Evolutionary conservation across 1,284 basidiomycete genomes (phyloP).

Genomic region (Microbotryum violaceum): DNA sequence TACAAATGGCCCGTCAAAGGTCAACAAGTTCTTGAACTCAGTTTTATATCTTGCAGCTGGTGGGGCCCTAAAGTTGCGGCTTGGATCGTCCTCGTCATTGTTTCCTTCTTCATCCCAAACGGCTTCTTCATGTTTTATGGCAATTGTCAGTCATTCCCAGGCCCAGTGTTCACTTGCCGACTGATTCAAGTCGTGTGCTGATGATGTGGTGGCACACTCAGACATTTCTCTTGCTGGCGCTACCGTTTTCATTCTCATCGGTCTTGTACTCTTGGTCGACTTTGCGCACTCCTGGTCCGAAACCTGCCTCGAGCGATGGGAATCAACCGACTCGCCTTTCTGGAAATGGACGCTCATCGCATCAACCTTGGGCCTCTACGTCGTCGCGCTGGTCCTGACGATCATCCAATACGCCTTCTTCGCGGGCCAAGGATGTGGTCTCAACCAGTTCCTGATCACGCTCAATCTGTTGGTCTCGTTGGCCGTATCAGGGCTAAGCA

Average conservation of each 20-base stretch:
- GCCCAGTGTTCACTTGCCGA: background rate
- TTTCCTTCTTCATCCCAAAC: conserved; percentile 89
- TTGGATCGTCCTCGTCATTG: conserved; percentile 66
- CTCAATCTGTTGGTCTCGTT: conserved; percentile 79
- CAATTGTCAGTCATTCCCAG: conserved; percentile 59
- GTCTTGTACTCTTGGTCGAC: conserved; percentile 93
- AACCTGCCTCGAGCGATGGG: conserved; percentile 89
- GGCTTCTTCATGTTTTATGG: conserved; percentile 95
- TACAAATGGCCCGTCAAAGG: conserved; percentile 7
- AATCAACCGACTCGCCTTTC: conserved; percentile 60
- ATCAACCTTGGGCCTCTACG: conserved; percentile 84
- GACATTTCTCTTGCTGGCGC: conserved; percentile 68
- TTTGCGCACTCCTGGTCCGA: conserved; percentile 99
- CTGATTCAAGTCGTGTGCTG: background rate
- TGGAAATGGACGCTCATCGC: conserved; percentile 97
- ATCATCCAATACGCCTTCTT: conserved; percentile 88
- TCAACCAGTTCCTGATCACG: conserved; percentile 93
- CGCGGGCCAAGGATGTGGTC: conserved; percentile 71
- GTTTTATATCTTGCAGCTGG: conserved; percentile 55
- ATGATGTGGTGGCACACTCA: background rate
- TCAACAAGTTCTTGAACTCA: conserved; percentile 5
- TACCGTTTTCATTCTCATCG: conserved; percentile 85
- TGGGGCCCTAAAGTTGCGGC: conserved; percentile 94
- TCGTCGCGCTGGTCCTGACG: conserved; percentile 72
- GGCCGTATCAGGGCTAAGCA: conserved; percentile 71